These are phyloP conservation scores for Physcomitrium patens DNA, from an alignment of 225 moss, liverwort and hornwort species.

Conservation along the genomic window DNA sequence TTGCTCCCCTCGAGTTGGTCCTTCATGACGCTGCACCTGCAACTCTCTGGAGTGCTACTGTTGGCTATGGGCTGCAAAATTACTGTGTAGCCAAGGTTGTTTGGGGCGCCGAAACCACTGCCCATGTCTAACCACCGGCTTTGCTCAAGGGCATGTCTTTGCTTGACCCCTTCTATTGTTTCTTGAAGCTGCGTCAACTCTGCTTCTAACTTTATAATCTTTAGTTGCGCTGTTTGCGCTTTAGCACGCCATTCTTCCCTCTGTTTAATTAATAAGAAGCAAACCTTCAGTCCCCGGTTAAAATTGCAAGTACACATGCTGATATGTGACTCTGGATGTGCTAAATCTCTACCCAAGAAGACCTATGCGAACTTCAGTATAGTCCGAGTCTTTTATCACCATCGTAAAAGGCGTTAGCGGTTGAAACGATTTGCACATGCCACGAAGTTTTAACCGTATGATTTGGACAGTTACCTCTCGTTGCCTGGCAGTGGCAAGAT, in stretches of 20 bases:
- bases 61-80: conserved; percentile 58
- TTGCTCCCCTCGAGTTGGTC: conserved; percentile 43
- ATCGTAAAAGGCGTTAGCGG: background rate
- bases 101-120: conserved; percentile 49
- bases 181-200: conserved; percentile 74
- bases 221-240: conserved; percentile 55
- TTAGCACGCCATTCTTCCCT: conserved; percentile 60
- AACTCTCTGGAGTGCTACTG: conserved; percentile 31
- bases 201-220: conserved; percentile 56
- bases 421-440: background rate
- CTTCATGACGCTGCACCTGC: conserved; percentile 37
- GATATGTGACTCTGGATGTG: background rate
- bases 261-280: conserved; percentile 36
- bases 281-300: background rate
- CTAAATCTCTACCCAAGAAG: background rate
- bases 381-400: background rate
- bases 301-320: background rate
- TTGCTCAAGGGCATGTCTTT: conserved; percentile 70
- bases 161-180: conserved; percentile 76
- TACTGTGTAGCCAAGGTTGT: conserved; percentile 76
- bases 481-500: conserved; percentile 54
- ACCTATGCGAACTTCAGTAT: background rate
- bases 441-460: background rate
- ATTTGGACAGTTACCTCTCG: conserved; percentile 56
- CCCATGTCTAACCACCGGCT: conserved; percentile 88